Percentiles rank a stretch among this genome's conserved stretches.
phyloP scores from a whole-genome alignment of 805 yeast genomes.

The Candida pini region DNA sequence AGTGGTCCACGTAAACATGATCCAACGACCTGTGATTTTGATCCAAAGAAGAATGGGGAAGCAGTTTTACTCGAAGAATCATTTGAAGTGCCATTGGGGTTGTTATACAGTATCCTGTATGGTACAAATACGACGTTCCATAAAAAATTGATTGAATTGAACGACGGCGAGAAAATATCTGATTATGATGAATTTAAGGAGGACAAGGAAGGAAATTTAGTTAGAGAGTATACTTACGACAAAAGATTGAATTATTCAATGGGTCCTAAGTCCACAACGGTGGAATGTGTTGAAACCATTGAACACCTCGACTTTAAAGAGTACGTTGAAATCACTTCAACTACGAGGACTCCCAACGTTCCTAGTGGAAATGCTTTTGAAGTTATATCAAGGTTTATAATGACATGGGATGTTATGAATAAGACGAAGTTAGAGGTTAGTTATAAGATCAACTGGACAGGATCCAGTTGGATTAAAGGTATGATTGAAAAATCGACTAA shows the following conservation, averaged over 20 bases:
- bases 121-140: constrained; percentile 49
- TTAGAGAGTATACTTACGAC: constrained; percentile 57
- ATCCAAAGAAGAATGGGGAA: constrained; percentile 43
- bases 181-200: constrained; percentile 32
- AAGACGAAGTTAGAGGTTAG: constrained; percentile 56
- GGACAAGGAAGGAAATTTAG: constrained; percentile 36
- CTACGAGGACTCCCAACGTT: constrained; percentile 83
- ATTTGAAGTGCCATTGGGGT: constrained; percentile 71
- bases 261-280: constrained; percentile 88
- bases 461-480: constrained; percentile 85
- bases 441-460: constrained; percentile 84
- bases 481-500: constrained; percentile 81
- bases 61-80: constrained; percentile 43
- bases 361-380: constrained; percentile 85
- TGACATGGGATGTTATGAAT: constrained; percentile 70
- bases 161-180: constrained; percentile 43
- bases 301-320: constrained; percentile 48
- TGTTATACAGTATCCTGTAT: constrained; percentile 62
- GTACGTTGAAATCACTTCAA: constrained; percentile 54
- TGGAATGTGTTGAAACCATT: constrained; percentile 52
- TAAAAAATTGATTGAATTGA: constrained; percentile 32
- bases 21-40: constrained; percentile 46
- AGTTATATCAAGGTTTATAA: constrained; percentile 64
- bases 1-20: constrained; percentile 63
- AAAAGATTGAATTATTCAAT: constrained; percentile 75